Conservation (phyloP, 305 asterid species). For the Fraxinus greggii region DNA sequence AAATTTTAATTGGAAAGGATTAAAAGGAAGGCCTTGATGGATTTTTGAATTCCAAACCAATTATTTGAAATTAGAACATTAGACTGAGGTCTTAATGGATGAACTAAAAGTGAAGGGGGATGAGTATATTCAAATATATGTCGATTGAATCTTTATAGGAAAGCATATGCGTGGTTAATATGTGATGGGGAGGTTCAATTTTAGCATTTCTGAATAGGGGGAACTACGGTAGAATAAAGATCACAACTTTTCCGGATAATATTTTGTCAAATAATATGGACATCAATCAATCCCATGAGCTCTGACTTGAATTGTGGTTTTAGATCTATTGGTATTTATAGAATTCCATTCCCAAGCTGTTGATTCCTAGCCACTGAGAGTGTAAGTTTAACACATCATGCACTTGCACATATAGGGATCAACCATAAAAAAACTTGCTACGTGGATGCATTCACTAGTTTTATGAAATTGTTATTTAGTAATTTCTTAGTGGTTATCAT, state of each 20-base stretch:
- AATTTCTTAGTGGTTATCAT: neutral
- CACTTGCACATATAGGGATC: neutral
- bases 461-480: neutral
- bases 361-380: neutral
- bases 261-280: neutral
- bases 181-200: conserved; percentile 2
- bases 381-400: conserved; percentile 6
- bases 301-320: conserved; percentile 1
- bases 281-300: neutral
- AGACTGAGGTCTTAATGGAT: conserved; percentile 5
- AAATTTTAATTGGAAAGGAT: conserved; percentile 6
- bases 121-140: neutral
- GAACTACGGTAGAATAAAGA: neutral
- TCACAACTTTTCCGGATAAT: conserved; percentile 4
- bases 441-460: neutral
- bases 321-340: conserved; percentile 1
- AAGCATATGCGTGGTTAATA: conserved; percentile 1
- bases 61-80: conserved; percentile 9
- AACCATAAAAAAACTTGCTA: neutral
- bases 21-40: neutral
- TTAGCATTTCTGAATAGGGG: neutral
- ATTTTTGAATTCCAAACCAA: neutral
- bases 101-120: neutral
- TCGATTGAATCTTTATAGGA: neutral
- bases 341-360: conserved; percentile 7